phyloP scores from a whole-genome alignment of 1,284 basidiomycete species.

The Coniferiporia weirii region DNA sequence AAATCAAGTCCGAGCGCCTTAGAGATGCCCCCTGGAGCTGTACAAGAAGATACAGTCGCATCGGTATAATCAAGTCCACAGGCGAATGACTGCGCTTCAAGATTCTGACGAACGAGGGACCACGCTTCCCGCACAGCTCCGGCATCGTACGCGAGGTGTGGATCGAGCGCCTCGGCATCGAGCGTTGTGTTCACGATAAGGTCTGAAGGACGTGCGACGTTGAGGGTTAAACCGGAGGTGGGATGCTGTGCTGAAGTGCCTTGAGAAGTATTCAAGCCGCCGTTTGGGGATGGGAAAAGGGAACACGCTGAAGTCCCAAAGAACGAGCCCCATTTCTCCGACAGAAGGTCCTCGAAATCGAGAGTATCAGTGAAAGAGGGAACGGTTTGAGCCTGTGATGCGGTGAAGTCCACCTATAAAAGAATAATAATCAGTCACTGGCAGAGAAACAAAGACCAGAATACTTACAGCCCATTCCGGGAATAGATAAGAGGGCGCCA shows the following conservation, averaged over 20 bases:
- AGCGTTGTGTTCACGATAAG: neutral
- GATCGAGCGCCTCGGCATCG: neutral
- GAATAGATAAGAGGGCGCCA: too few species aligned
- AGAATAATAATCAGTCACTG: too few species aligned
- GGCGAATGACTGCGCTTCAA: neutral
- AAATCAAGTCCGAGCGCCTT: neutral
- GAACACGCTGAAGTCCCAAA: too few species aligned
- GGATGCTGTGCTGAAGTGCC: neutral
- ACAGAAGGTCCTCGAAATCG: too few species aligned
- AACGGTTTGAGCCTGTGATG: too few species aligned
- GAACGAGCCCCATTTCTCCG: too few species aligned
- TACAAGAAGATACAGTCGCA: neutral
- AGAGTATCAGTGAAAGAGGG: too few species aligned
- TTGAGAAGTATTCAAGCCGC: neutral
- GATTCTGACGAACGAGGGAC: neutral
- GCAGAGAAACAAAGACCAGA: too few species aligned
- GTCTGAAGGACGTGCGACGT: neutral
- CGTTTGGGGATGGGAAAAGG: too few species aligned
- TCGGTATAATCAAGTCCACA: neutral
- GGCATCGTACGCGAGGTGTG: neutral
- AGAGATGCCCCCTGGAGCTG: neutral
- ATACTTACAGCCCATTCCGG: too few species aligned
- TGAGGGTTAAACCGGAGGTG: neutral
- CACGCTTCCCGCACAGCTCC: neutral
- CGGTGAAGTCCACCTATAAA: too few species aligned